These are phyloP conservation scores for Silybum marianum DNA, from an alignment of 129 eudicot species.

Conservation along the genomic window DNA sequence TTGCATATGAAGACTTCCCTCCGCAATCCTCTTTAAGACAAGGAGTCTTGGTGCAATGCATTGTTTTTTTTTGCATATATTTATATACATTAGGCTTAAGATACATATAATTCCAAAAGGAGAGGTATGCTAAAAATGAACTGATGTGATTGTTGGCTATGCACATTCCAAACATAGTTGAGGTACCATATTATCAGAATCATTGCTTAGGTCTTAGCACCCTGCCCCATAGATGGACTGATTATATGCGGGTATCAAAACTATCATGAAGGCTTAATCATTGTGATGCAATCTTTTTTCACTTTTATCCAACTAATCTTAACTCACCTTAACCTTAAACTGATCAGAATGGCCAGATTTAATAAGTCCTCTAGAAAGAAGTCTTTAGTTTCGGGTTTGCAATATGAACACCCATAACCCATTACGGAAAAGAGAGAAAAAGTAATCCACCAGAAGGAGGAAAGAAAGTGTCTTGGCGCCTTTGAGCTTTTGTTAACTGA, in stretches of 20 bases:
- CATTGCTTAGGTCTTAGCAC: background rate
- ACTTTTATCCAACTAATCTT: background rate
- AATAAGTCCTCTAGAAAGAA: background rate
- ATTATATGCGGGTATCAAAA: background rate
- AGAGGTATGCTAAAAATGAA: too few species aligned
- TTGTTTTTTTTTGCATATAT: too few species aligned
- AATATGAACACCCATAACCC: background rate
- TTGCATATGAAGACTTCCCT: background rate
- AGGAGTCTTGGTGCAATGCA: background rate
- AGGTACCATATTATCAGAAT: background rate
- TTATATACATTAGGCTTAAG: background rate
- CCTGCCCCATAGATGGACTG: background rate
- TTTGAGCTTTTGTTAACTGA: conserved; percentile 1
- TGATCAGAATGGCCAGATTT: background rate
- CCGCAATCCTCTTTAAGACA: background rate
- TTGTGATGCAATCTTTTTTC: background rate
- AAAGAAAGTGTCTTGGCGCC: background rate
- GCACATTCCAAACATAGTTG: background rate
- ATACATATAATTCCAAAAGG: background rate
- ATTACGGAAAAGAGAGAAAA: background rate
- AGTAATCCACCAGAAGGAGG: background rate
- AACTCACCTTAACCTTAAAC: background rate
- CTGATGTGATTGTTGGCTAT: background rate
- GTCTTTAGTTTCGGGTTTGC: background rate
- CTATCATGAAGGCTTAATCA: background rate